phyloP scores from a whole-genome alignment of 192 early-diverging fungal species.

The Linnemannia zychae region DNA sequence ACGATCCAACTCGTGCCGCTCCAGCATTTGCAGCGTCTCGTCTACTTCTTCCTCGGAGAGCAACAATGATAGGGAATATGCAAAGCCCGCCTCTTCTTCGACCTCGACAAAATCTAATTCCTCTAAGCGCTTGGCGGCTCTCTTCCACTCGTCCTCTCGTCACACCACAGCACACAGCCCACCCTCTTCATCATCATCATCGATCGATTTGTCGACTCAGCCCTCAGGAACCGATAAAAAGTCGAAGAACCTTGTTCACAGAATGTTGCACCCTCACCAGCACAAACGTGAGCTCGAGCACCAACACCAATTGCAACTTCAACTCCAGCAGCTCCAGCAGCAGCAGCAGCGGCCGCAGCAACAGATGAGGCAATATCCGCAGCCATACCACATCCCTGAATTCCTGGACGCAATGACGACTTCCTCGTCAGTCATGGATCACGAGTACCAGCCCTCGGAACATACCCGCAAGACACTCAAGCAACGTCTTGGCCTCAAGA shows the following conservation, averaged over 20 bases:
- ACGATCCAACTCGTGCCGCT: constrained; percentile 33
- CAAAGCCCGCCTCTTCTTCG: constrained; percentile 3
- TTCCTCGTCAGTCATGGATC: neutral
- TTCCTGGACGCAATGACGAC: neutral
- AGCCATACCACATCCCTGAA: neutral
- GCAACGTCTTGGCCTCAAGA: constrained; percentile 45
- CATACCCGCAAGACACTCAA: constrained; percentile 25
- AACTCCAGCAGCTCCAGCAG: neutral
- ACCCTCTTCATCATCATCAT: neutral
- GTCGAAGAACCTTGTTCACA: constrained; percentile 20
- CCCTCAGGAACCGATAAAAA: constrained; percentile 14
- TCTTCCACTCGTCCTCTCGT: constrained; percentile 14
- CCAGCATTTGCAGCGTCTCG: constrained; percentile 34
- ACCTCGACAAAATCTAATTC: constrained; percentile 1
- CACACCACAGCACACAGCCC: neutral
- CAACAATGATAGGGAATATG: neutral
- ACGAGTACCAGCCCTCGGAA: constrained; percentile 22
- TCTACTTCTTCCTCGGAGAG: neutral
- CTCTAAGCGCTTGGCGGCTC: constrained; percentile 5
- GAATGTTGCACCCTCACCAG: constrained; percentile 30
- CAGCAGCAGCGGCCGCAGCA: neutral
- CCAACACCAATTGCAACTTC: constrained; percentile 5
- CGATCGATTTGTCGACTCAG: constrained; percentile 1
- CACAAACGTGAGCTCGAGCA: constrained; percentile 15
- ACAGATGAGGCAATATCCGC: neutral